These are phyloP conservation scores for Chalciporus sp. DNA, from an alignment of 1,284 basidiomycete species.

Conservation along the genomic window DNA sequence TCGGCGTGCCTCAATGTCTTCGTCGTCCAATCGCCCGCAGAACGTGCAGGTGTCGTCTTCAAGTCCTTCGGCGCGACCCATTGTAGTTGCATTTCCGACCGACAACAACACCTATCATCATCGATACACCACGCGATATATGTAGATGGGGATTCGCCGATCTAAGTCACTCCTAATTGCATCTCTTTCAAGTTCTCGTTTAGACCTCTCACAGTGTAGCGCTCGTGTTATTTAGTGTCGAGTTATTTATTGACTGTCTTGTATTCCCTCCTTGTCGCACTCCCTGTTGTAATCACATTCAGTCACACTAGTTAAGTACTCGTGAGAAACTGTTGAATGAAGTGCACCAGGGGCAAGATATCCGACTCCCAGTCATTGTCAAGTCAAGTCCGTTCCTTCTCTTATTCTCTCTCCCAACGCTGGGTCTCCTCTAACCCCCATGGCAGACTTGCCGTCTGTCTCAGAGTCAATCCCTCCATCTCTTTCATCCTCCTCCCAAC, in stretches of 20 bases:
- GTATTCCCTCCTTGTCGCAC: too few species aligned
- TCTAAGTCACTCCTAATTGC: too few species aligned
- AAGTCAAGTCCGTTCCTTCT: conserved; percentile 14
- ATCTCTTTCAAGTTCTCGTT: too few species aligned
- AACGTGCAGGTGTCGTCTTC: too few species aligned
- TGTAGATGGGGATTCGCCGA: neutral
- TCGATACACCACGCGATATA: conserved; percentile 13
- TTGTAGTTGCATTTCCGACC: conserved; percentile 1
- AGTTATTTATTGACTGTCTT: too few species aligned
- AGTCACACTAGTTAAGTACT: neutral
- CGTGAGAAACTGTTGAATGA: neutral
- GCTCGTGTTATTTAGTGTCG: neutral
- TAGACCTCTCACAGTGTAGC: too few species aligned
- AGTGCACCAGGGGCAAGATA: neutral
- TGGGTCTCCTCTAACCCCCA: neutral
- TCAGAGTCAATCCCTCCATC: conserved; percentile 13
- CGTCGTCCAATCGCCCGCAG: neutral
- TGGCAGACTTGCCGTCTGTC: conserved; percentile 15
- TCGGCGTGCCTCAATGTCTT: neutral
- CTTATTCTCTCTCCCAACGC: neutral
- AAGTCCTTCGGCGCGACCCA: neutral
- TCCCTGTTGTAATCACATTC: neutral
- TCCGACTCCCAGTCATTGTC: conserved; percentile 13
- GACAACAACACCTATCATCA: conserved; percentile 13
- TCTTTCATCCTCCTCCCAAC: conserved; percentile 5